These are phyloP conservation scores for Aspergillus sergii DNA, from an alignment of 2,329 filamentous ascomycete species.

Conservation along the genomic window DNA sequence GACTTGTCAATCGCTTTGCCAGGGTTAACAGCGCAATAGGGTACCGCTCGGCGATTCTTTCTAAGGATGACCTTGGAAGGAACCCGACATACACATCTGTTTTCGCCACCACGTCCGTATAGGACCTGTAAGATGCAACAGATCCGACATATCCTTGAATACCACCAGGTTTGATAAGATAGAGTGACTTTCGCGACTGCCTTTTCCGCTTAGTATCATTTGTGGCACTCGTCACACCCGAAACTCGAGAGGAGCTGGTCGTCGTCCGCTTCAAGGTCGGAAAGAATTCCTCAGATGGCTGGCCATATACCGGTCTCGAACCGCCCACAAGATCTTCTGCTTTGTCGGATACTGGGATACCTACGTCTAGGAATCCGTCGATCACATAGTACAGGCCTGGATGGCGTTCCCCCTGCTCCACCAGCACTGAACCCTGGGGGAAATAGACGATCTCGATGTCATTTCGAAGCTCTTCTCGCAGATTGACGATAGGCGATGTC, in stretches of 20 bases:
- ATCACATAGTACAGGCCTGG: slow-evolving; percentile 97
- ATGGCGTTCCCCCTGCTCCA: slow-evolving; percentile 96
- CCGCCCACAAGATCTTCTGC: slow-evolving; percentile 43
- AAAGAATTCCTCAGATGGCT: slow-evolving; percentile 42
- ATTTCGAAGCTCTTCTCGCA: slow-evolving; percentile 80
- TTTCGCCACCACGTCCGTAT: slow-evolving; percentile 95
- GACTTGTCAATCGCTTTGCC: slow-evolving; percentile 88
- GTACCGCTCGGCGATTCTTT: slow-evolving; percentile 89
- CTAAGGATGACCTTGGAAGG: slow-evolving; percentile 78
- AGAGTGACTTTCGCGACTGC: slow-evolving; percentile 70
- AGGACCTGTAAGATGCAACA: slow-evolving; percentile 91
- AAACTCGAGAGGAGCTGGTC: slow-evolving; percentile 44
- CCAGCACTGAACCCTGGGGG: slow-evolving; percentile 87
- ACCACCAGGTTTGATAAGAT: slow-evolving; percentile 90
- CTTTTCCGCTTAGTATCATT: slow-evolving; percentile 39
- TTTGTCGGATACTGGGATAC: slow-evolving; percentile 73
- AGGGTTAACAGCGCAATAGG: slow-evolving; percentile 92
- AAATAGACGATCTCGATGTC: slow-evolving; percentile 98
- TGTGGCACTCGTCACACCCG: slow-evolving; percentile 24
- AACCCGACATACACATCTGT: slow-evolving; percentile 99
- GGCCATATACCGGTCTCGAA: slow-evolving; percentile 31
- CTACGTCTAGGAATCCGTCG: slow-evolving; percentile 93
- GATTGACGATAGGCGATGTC: slow-evolving; percentile 63
- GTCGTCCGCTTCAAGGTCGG: slow-evolving; percentile 49
- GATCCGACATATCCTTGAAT: slow-evolving; percentile 93